A percentile compares a stretch with the other conserved stretches of the same genome.
phyloP scores from a whole-genome alignment of 2,329 filamentous ascomycete genomes.

The Fusarium citri region DNA sequence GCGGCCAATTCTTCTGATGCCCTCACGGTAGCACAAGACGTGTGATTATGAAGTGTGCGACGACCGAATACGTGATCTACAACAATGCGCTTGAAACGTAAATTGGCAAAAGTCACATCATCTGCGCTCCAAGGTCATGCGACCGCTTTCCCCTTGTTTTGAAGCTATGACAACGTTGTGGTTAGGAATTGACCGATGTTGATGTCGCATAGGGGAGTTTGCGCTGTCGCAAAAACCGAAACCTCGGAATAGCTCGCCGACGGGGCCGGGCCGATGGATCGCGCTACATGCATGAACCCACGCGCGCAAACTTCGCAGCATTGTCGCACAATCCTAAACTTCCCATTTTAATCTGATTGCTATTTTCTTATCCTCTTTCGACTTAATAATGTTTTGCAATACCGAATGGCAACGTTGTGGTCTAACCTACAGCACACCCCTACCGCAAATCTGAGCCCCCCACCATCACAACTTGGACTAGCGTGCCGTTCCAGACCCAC shows the following conservation, averaged over 20 bases:
- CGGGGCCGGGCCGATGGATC: neutral
- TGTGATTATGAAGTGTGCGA: conserved; percentile 3
- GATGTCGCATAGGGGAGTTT: conserved; percentile 21
- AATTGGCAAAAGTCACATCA: neutral
- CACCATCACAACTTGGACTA: conserved; percentile 28
- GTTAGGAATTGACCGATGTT: neutral
- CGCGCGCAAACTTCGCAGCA: neutral
- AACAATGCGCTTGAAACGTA: conserved; percentile 14
- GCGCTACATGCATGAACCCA: neutral
- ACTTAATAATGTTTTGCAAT: neutral
- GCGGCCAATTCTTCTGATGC: neutral
- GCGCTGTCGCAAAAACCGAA: conserved; percentile 18
- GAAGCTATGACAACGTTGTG: neutral
- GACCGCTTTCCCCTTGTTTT: conserved; percentile 14
- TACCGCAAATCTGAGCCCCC: conserved; percentile 34
- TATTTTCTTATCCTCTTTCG: neutral
- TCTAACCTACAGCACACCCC: conserved; percentile 33
- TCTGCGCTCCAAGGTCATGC: neutral
- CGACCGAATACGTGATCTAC: neutral
- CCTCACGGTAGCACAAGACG: neutral
- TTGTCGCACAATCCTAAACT: neutral
- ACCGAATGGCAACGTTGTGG: conserved; percentile 3
- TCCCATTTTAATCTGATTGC: neutral
- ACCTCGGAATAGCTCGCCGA: conserved; percentile 1
- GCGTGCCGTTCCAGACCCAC: conserved; percentile 40